Evolutionary conservation across 2,329 filamentous ascomycete species (phyloP), one percentile per base, ranked within the genome.

Genomic region (Fusarium avenaceum): DNA sequence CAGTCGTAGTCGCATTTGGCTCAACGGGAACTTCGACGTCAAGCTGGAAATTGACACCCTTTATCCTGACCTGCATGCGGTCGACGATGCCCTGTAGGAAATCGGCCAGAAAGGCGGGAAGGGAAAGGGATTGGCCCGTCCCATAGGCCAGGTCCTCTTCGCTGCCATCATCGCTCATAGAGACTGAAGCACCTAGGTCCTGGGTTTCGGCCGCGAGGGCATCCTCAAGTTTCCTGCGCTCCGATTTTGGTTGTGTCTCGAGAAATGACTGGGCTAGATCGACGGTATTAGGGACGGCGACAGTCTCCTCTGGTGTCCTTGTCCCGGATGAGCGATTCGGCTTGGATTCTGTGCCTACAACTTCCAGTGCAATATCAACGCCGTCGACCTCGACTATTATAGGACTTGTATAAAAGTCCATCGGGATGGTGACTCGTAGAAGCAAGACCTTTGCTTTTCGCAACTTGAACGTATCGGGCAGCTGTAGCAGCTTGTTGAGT

Each of bases 341-440:
- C 71, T 67, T 74, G 64, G 80, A 73, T 17, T 76, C 76, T 17
- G 65, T 46, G 26, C 65, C 65, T 72, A 82, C 71, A 33, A 93
- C 82, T 70, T 84, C 85, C 24, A 92, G 75, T 62, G 89, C 86
- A 32, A 96, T 85, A 69, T 94, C 87, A 63, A 97, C 88, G 20
- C 93, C 94, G 71, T 95, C 89, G 22, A 95, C 86, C 75, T 97
- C 92, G 72, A 95, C 88, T 30, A 87, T 84, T 76, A 98, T 96
- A 28, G 93, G 90, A 71, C 91, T 94, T 53, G 89, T 91, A 78
- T 94, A 94, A 69, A 97, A 90, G 78, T 97, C 93, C 76, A 96
- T 90, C 14, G 95, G 93, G 50, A 98, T 86, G 9, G 91, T 96
- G 54, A 97, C 83, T 73, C 92, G 91, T 24, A 98, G 86, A 8